These are phyloP conservation scores for Salvia miltiorrhiza DNA, from an alignment of 257 asterid genomes.

Conservation along the genomic window DNA sequence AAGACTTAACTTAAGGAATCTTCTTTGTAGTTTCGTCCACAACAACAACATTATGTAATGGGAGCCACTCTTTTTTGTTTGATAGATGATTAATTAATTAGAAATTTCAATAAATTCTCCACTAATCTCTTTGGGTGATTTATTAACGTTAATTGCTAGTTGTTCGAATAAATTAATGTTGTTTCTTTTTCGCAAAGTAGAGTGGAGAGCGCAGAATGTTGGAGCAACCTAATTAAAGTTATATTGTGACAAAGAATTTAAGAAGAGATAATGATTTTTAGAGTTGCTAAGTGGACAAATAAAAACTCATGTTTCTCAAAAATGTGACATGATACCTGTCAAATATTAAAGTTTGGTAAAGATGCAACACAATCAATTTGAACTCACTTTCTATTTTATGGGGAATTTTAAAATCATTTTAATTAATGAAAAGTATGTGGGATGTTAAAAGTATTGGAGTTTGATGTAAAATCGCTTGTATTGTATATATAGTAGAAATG, in stretches of 20 bases:
- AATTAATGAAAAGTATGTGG: neutral
- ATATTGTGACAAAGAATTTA: conserved; percentile 12
- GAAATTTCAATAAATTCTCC: conserved; percentile 14
- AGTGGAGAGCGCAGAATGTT: conserved; percentile 28
- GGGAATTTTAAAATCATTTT: neutral
- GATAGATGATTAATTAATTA: conserved; percentile 7
- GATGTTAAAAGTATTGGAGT: neutral
- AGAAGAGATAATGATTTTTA: conserved; percentile 13
- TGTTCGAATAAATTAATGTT: neutral
- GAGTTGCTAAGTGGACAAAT: conserved; percentile 21
- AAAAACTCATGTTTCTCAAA: conserved; percentile 15
- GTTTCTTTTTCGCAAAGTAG: neutral
- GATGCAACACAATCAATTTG: conserved; percentile 15
- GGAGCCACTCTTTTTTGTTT: conserved; percentile 20
- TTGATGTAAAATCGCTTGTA: neutral
- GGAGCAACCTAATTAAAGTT: too few species aligned
- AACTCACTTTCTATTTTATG: neutral
- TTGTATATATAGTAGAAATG: neutral
- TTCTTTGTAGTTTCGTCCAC: conserved; percentile 17
- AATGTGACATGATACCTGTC: conserved; percentile 22
- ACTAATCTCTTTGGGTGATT: conserved; percentile 22
- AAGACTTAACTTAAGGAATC: conserved; percentile 10
- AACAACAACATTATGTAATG: conserved; percentile 21
- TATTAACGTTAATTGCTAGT: conserved; percentile 19
- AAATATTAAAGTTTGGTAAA: conserved; percentile 20